Base-by-base conservation (phyloP, 306 rosid genomes). In the Rosa chinensis region DNA sequence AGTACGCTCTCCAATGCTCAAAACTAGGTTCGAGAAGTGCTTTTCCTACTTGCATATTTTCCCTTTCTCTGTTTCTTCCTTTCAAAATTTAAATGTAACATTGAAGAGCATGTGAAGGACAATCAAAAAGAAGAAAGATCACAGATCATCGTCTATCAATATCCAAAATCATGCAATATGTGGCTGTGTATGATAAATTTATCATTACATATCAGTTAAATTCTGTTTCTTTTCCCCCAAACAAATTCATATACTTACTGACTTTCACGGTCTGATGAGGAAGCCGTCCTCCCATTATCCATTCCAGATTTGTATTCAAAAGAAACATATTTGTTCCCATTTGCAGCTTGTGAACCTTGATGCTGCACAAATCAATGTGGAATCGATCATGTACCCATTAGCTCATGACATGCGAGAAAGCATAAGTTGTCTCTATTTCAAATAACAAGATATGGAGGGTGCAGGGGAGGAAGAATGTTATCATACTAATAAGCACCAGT, bases 271-370 rank as follows among this genome's bases (percentile, higher is more conserved):
- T 95, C 99, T 1, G 99, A 93, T 50, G 99, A 95, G 88, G 99
- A 95, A 83, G 92, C 92, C 50, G 95, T 90, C 87, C 94, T 91
- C 84, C 97, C 99, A 87, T 88, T 91, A 85, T 95, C 98, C 99
- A 95, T 95, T 72, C 98, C 99, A 73, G 99, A 91, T 87, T 95
- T 95, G 84, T 91, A 95, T 83, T 95, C 99, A 79, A 95, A 95
- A 85, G 97, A 93, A 81, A 93, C 83, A 87, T 90, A 95, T 78
- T 90, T 93, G 89, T 93, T 95, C 62, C 99, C 99, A 78, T 93
- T 95, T 78, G 94, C 66, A 81, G 87, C 83, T 73, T 88, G 98
- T 47, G 96, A 88, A 77, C 99, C 98, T 84, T 95, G 99, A 89
- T 95, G 99, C 99, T 95, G 93, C 89, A 87, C 42, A 81, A 52